These are phyloP conservation scores for Hyaloscypha finlandica DNA, from an alignment of 495 filamentous ascomycete species.

Conservation along the genomic window DNA sequence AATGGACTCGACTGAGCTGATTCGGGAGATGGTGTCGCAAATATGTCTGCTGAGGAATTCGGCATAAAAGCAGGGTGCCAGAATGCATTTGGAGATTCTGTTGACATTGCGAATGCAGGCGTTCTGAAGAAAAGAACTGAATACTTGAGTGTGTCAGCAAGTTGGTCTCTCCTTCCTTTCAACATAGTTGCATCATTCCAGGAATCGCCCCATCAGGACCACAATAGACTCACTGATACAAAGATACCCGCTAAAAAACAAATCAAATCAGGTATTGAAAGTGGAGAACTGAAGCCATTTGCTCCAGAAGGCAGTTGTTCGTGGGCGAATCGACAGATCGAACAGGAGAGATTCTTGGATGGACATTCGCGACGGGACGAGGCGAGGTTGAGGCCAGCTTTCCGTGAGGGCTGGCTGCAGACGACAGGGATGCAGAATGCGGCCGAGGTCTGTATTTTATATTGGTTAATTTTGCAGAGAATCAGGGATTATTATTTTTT, in stretches of 20 bases:
- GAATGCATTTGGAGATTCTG: conserved; percentile 36
- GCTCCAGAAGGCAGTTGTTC: not conserved
- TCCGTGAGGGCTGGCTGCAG: conserved; percentile 2
- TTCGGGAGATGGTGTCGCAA: conserved; percentile 15
- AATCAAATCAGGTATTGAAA: conserved; percentile 25
- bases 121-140: conserved; percentile 25
- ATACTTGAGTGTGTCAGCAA: conserved; percentile 29
- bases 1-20: conserved; percentile 19
- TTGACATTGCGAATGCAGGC: conserved; percentile 24
- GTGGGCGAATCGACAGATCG: not conserved
- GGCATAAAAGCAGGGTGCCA: conserved; percentile 61
- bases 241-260: conserved; percentile 25
- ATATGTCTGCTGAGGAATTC: conserved; percentile 39
- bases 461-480: not conserved
- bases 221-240: conserved; percentile 31
- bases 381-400: conserved; percentile 29
- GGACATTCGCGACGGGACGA: conserved; percentile 4
- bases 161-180: conserved; percentile 5
- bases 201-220: not conserved
- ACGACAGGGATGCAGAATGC: not conserved
- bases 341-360: conserved; percentile 8
- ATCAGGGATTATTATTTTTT: not conserved
- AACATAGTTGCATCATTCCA: not conserved
- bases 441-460: not conserved
- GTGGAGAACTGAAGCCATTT: conserved; percentile 18